Percentiles rank a stretch among this genome's conserved stretches.
Conservation (phyloP, 192 early-diverging fungal genomes). For the Piromyces finnis region DNA sequence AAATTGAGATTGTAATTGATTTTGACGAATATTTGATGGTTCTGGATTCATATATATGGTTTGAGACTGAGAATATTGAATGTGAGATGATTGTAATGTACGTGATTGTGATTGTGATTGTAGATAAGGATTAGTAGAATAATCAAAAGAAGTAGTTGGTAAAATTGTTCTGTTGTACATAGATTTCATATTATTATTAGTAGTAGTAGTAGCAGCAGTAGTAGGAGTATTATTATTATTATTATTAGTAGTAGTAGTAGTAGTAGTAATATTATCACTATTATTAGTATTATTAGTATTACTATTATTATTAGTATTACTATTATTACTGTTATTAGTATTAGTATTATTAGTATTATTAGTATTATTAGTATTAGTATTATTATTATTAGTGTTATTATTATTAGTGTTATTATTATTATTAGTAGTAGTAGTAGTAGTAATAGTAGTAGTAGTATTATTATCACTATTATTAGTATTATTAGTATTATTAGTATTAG, state of each 20-base stretch:
- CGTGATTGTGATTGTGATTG: neutral
- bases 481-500: neutral
- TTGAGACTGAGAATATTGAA: neutral
- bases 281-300: too few relatives aligned
- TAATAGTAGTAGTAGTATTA: too few relatives aligned
- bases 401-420: neutral
- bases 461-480: too few relatives aligned
- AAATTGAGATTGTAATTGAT: neutral
- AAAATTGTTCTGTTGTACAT: neutral
- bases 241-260: neutral
- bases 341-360: too few relatives aligned
- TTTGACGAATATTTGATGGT: neutral
- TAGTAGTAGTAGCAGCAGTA: neutral
- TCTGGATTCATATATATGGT: neutral
- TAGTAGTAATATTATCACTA: neutral
- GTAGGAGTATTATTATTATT: too few relatives aligned
- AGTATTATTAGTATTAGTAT: too few relatives aligned
- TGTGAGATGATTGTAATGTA: neutral
- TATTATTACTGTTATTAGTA: too few relatives aligned
- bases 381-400: too few relatives aligned
- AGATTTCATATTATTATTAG: neutral
- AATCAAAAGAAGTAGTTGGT: neutral
- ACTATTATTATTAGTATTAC: too few relatives aligned
- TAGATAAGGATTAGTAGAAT: neutral
- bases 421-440: too few relatives aligned